Conservation (phyloP, 2,329 filamentous ascomycete species). For the Mycogone perniciosa region DNA sequence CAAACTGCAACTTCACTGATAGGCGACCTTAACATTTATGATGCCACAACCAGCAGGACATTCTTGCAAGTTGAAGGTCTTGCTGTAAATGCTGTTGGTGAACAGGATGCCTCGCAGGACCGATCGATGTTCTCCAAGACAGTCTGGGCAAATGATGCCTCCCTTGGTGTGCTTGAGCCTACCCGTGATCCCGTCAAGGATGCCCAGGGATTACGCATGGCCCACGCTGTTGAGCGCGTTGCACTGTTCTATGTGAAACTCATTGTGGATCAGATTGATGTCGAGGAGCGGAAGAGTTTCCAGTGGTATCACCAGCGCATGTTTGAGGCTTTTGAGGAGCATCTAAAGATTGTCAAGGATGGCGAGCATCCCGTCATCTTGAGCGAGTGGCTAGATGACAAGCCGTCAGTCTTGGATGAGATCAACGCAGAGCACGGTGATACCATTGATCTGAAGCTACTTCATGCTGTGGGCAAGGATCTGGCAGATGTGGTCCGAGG, state of each 20-base stretch:
- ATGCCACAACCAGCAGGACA: too few relatives aligned
- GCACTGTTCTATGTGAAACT: neutral
- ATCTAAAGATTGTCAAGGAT: constrained; percentile 1
- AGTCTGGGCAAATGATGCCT: neutral
- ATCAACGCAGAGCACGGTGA: neutral
- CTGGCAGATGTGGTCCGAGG: constrained; percentile 26
- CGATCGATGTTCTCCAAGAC: neutral
- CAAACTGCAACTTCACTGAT: too few relatives aligned
- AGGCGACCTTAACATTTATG: too few relatives aligned
- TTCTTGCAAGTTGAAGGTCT: neutral
- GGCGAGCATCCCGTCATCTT: neutral
- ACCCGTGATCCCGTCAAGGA: neutral
- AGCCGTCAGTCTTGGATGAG: too few relatives aligned
- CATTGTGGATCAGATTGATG: neutral
- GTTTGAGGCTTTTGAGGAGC: constrained; percentile 4
- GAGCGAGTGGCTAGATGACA: neutral
- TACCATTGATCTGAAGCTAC: neutral
- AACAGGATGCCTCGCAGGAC: neutral
- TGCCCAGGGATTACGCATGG: neutral
- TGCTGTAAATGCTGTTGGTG: neutral
- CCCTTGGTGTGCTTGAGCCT: neutral
- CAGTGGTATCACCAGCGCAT: neutral
- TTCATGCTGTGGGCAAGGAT: constrained; percentile 16
- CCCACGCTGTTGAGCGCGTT: neutral
- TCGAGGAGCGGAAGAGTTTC: neutral